Evolutionary conservation across 208 protist species (phyloP).

Genomic region (Entamoeba dispar): DNA sequence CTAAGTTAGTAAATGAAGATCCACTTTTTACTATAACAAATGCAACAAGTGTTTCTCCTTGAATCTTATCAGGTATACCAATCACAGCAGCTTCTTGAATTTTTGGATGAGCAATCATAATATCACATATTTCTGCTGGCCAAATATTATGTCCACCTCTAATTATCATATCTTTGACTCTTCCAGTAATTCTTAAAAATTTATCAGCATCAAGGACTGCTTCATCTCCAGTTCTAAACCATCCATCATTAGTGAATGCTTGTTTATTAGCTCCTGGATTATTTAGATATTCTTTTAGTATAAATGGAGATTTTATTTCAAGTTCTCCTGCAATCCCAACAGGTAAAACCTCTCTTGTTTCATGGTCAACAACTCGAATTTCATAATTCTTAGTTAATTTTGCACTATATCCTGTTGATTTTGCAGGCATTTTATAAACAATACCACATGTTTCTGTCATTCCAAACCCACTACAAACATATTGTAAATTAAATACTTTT

Average conservation of each 20-base stretch:
- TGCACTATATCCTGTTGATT: neutral
- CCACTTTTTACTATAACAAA: neutral
- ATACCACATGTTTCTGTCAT: neutral
- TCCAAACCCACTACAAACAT: neutral
- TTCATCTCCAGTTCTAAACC: neutral
- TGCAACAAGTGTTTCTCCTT: neutral
- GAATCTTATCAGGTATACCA: neutral
- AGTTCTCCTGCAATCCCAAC: neutral
- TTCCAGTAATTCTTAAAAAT: neutral
- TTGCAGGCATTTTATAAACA: neutral
- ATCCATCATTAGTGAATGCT: neutral
- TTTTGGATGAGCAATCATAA: neutral
- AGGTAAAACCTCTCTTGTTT: neutral
- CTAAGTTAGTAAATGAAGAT: neutral
- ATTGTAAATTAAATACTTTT: too few species aligned
- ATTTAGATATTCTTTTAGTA: neutral
- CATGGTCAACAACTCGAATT: neutral
- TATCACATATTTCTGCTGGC: neutral
- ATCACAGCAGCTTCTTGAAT: neutral
- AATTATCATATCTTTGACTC: neutral
- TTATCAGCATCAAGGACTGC: neutral
- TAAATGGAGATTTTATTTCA: neutral
- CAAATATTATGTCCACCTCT: neutral
- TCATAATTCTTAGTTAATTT: neutral
- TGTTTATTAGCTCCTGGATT: neutral